phyloP scores from a whole-genome alignment of 805 yeast genomes.

The Candida mattraensis region DNA sequence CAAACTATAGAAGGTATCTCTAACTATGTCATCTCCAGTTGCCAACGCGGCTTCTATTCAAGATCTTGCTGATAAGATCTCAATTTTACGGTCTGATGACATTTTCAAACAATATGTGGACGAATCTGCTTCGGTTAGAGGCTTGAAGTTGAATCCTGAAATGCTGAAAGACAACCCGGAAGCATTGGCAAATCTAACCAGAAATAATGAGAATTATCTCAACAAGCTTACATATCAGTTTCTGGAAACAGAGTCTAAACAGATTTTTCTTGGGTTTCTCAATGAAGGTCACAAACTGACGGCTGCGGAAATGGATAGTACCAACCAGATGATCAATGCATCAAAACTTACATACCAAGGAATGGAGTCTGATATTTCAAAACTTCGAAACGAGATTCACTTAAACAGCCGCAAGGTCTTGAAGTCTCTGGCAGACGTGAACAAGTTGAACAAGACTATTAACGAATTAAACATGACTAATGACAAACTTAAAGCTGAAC shows the following conservation, averaged over 20 bases:
- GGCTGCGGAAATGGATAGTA: constrained; percentile 21
- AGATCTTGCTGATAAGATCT: constrained; percentile 19
- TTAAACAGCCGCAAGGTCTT: constrained; percentile 21
- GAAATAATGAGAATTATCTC: constrained; percentile 41
- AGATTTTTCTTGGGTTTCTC: constrained; percentile 57
- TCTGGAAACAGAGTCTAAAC: constrained; percentile 71
- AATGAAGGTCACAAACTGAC: constrained; percentile 34
- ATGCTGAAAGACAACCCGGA: constrained; percentile 18
- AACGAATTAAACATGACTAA: constrained; percentile 21
- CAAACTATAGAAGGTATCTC: constrained; percentile 1
- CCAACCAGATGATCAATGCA: constrained; percentile 19
- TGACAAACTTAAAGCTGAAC: constrained; percentile 25
- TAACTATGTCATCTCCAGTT: constrained; percentile 4
- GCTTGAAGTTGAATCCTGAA: constrained; percentile 15
- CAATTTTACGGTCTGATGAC: constrained; percentile 20
- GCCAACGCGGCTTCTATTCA: constrained; percentile 19
- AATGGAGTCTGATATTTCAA: constrained; percentile 19
- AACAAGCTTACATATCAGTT: constrained; percentile 62
- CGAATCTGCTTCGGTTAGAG: constrained; percentile 17
- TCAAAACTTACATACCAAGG: constrained; percentile 15
- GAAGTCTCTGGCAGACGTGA: constrained; percentile 32
- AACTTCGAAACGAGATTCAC: constrained; percentile 20
- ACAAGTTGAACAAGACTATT: constrained; percentile 28
- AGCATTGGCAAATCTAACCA: constrained; percentile 16
- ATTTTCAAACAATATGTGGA: constrained; percentile 20